A percentile compares a stretch with the other conserved stretches of the same genome.
Conservation (phyloP, 169 alveolate species). For the Neospora caninum region DNA sequence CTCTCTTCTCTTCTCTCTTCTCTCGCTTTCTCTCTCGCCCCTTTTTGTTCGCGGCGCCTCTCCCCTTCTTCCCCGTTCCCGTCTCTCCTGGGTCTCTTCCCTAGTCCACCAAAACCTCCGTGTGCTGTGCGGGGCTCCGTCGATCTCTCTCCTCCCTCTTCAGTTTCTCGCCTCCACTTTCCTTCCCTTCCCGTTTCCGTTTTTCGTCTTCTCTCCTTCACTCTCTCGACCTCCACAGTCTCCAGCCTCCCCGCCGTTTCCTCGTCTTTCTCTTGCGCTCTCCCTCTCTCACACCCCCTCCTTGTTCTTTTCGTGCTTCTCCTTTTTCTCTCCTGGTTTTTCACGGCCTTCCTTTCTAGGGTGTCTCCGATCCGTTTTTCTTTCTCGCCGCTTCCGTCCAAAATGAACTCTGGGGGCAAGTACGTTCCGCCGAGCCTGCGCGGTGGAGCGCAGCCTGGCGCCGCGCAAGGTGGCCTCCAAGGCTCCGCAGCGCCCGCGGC, state of each 20-base stretch:
- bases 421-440: constrained; percentile 57
- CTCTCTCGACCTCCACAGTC: background rate
- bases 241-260: background rate
- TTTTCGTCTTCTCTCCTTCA: background rate
- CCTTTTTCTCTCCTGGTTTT: background rate
- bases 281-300: background rate
- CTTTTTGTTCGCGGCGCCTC: background rate
- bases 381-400: background rate
- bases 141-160: background rate
- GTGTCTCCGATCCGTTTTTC: background rate
- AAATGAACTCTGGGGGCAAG: constrained; percentile 40
- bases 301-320: background rate
- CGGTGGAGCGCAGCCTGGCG: constrained; percentile 30
- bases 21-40: background rate
- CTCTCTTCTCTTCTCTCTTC: background rate
- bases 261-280: background rate
- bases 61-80: no score
- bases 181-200: background rate
- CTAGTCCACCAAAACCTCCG: background rate
- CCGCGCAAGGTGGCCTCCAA: background rate
- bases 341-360: background rate
- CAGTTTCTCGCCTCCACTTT: background rate
- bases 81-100: background rate
- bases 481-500: background rate
- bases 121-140: constrained; percentile 5